Percentiles rank a stretch among this genome's conserved stretches.
Conservation (phyloP, 805 yeast species). For the Candida pini region DNA sequence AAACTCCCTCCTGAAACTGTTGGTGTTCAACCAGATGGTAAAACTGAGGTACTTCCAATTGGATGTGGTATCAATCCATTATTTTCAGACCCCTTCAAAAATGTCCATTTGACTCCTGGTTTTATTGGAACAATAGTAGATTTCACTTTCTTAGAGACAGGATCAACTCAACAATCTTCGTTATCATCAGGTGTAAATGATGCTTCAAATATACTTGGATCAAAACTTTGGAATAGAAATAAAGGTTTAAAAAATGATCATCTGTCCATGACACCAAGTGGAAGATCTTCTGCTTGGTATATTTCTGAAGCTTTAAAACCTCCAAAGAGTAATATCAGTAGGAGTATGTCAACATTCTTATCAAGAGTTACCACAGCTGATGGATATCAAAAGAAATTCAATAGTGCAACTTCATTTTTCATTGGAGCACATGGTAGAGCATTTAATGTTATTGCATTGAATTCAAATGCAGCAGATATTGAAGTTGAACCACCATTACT, state of each 20-base stretch:
- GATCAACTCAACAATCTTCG: slow-evolving; percentile 3
- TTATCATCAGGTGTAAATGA: neutral
- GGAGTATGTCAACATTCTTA: slow-evolving; percentile 31
- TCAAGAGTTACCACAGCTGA: slow-evolving; percentile 28
- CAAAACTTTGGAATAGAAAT: slow-evolving; percentile 11
- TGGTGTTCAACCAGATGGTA: slow-evolving; percentile 28
- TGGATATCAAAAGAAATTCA: slow-evolving; percentile 24
- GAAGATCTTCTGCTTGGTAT: neutral
- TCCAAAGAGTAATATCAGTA: slow-evolving; percentile 27
- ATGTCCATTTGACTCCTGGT: slow-evolving; percentile 52
- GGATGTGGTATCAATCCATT: slow-evolving; percentile 53
- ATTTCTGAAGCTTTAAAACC: slow-evolving; percentile 16
- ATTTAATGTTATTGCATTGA: slow-evolving; percentile 39
- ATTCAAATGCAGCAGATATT: slow-evolving; percentile 31
- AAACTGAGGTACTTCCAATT: slow-evolving; percentile 32
- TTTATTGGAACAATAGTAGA: slow-evolving; percentile 31
- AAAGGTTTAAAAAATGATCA: neutral
- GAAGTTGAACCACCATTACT: slow-evolving; percentile 41
- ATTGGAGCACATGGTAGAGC: slow-evolving; percentile 46
- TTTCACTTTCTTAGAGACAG: slow-evolving; percentile 9
- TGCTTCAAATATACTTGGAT: neutral
- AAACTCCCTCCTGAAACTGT: slow-evolving; percentile 26
- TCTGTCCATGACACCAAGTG: neutral
- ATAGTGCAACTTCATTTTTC: slow-evolving; percentile 28
- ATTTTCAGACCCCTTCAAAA: slow-evolving; percentile 45